Percentiles rank a stretch among this genome's conserved stretches.
phyloP scores from a whole-genome alignment of 306 rosid species.

The Cucumis melo region DNA sequence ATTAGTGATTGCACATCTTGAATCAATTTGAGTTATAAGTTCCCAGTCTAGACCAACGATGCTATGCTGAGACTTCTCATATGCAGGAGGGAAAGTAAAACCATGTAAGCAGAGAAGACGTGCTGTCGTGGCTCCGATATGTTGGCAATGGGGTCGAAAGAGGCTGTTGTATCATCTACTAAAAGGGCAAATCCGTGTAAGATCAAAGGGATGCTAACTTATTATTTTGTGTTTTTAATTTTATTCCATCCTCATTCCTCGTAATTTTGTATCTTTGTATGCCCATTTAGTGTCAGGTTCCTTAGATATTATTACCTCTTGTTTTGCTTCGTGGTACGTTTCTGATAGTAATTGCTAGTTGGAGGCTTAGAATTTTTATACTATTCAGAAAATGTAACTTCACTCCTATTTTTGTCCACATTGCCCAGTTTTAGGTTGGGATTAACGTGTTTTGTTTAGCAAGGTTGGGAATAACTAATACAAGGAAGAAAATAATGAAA shows the following conservation, averaged over 20 bases:
- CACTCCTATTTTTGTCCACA: background rate
- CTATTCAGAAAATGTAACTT: background rate
- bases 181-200: constrained; percentile 5
- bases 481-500: too few species aligned
- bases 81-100: background rate
- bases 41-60: background rate
- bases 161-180: constrained; percentile 19
- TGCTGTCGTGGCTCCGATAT: background rate
- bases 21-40: background rate
- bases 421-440: background rate
- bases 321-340: background rate
- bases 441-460: background rate
- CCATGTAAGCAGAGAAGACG: constrained; percentile 1
- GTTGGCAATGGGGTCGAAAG: constrained; percentile 28
- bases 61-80: background rate
- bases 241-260: background rate
- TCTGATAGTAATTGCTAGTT: background rate
- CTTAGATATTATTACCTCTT: background rate
- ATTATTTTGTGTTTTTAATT: background rate
- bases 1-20: background rate
- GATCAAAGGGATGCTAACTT: background rate
- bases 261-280: background rate
- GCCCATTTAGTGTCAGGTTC: background rate
- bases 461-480: background rate
- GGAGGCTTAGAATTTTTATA: background rate